A percentile compares a stretch with the other conserved stretches of the same genome.
These are phyloP conservation scores for Zygotorulaspora sp. DNA, from an alignment of 805 yeast species.

Conservation along the genomic window DNA sequence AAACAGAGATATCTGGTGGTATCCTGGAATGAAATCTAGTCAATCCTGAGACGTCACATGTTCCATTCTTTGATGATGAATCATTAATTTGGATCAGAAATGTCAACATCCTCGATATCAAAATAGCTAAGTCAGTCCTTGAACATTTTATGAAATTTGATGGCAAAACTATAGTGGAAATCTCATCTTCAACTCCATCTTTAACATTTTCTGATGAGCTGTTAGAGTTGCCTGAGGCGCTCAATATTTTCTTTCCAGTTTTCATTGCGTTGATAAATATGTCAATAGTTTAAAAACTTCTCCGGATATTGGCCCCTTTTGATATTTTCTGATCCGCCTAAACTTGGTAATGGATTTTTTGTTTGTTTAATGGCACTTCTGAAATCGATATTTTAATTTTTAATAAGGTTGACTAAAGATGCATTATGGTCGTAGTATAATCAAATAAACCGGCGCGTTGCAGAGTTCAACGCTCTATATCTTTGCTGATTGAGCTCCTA, in stretches of 20 bases:
- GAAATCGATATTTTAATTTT: neutral
- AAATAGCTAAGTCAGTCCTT: conserved; percentile 59
- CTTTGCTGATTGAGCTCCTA: no score
- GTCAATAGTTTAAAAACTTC: no score
- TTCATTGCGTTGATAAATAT: neutral
- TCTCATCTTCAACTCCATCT: conserved; percentile 7
- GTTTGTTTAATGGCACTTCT: neutral
- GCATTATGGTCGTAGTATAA: neutral
- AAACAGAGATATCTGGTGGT: conserved; percentile 82
- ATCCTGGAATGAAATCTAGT: conserved; percentile 92
- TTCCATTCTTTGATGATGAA: conserved; percentile 10
- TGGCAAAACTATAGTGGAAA: conserved; percentile 30
- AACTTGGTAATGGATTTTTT: neutral
- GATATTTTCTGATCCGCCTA: no score
- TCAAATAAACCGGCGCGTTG: no score
- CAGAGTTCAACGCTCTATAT: no score
- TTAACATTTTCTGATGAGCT: conserved; percentile 1
- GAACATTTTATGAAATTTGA: conserved; percentile 57
- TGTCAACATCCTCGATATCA: conserved; percentile 75
- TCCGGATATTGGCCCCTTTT: no score
- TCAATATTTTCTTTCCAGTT: neutral
- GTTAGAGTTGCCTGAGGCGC: neutral
- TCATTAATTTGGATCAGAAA: conserved; percentile 77
- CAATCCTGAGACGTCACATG: conserved; percentile 33
- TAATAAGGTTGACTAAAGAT: conserved; percentile 1